Evolutionary conservation across 2,329 filamentous ascomycete species (phyloP), one percentile per base, ranked within the genome.

Genomic region (Talaromyces sp.): DNA sequence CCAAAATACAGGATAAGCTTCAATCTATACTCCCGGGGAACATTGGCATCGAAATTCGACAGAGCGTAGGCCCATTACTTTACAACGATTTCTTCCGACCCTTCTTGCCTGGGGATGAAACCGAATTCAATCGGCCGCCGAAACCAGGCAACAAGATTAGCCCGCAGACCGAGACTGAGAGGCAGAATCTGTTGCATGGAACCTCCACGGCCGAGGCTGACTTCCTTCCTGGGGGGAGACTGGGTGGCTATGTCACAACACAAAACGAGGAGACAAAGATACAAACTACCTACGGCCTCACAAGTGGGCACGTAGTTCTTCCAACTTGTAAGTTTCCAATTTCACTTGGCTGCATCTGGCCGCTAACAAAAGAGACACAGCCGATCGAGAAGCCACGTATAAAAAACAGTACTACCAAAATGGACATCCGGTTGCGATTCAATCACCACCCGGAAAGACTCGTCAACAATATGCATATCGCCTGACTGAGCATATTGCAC

Each of bases 211-310:
- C 58, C 52, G 23, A 33, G 31, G 31, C 31, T 33, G 31, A 33
- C 31, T 33, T 33, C 31, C 31, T 33, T 33, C 31, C 31, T 33
- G 31, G 31, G n/a, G 58, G 58, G 9, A 60, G 34, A 7, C 56
- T 60, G 58, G 58, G 58, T 42, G 58, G 58, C n/a, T 60, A 56
- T 52, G 28, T 60, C 54, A 60, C 51, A 30, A 36, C 47, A 52
- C 30, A 34, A 23, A 12, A n/a, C 14, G 58, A 56, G 34, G 58
- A 56, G 34, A 56, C 58, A 18, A 47, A 47, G 36, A 28, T 34
- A 44, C 56, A n/a, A 56, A 60, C 58, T 3, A 50, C 30, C 28
- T 60, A 47, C 4, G 59, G 59, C 4, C 36, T 60, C 33, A 60
- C 59, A 36, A 56, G 56, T 60, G 59, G 36, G n/a, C 52, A 60